Evolutionary conservation across 805 yeast species (phyloP).

Genomic region (Metschnikowia orientalis): DNA sequence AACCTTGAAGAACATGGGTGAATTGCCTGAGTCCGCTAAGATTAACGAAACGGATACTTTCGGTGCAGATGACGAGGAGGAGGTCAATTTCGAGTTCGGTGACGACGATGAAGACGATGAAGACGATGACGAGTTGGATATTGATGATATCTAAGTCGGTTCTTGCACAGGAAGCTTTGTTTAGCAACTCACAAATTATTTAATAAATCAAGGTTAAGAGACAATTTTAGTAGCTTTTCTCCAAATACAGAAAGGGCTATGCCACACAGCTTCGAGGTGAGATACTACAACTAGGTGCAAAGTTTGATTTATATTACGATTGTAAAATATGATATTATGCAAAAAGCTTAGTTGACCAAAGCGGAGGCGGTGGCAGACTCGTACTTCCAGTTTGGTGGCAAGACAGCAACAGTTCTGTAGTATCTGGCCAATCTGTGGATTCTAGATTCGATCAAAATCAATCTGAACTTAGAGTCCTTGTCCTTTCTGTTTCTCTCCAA

Average conservation of each 20-base stretch:
- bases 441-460: conserved; percentile 99
- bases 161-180: too few species aligned
- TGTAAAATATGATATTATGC: conserved; percentile 7
- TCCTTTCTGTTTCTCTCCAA: conserved; percentile 99
- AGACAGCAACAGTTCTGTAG: conserved; percentile 99
- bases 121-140: conserved; percentile 74
- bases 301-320: conserved; percentile 4
- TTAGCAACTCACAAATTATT: conserved; percentile 3
- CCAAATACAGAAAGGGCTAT: too few species aligned
- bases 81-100: conserved; percentile 97
- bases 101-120: conserved; percentile 80
- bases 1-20: conserved; percentile 91
- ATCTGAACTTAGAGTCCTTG: conserved; percentile 99
- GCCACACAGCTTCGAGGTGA: too few species aligned
- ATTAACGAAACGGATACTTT: conserved; percentile 97
- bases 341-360: conserved; percentile 81
- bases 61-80: conserved; percentile 95
- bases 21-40: conserved; percentile 94
- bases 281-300: conserved; percentile 2
- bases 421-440: conserved; percentile 99
- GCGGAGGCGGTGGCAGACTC: conserved; percentile 99
- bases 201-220: conserved; percentile 2
- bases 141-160: conserved; percentile 87
- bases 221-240: too few species aligned
- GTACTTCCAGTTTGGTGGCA: conserved; percentile 99